These are phyloP conservation scores for Cyclospora cayetanensis DNA, from an alignment of 169 alveolate genomes.

Conservation along the genomic window DNA sequence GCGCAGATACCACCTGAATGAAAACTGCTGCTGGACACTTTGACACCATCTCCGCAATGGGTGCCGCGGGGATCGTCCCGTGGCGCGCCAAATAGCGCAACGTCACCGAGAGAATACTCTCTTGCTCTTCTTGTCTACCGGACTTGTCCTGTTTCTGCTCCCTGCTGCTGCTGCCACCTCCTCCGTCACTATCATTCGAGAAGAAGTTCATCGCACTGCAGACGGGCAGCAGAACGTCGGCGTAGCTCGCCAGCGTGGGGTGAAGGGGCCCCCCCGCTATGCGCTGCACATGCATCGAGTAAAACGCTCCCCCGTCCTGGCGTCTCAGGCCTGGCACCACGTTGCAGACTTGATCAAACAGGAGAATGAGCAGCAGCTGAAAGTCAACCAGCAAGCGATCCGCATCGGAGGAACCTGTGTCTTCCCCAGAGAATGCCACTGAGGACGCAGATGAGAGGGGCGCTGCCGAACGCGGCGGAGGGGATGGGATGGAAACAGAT, in stretches of 20 bases:
- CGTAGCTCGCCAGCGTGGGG: constrained; percentile 42
- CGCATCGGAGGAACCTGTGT: neutral
- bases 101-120: neutral
- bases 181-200: neutral
- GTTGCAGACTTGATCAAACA: constrained; percentile 48
- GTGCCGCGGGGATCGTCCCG: neutral
- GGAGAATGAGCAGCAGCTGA: constrained; percentile 60
- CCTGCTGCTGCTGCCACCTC: neutral
- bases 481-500: neutral
- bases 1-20: constrained; percentile 41
- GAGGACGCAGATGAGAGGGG: neutral
- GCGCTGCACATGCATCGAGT: constrained; percentile 53
- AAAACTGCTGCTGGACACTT: constrained; percentile 44
- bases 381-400: constrained; percentile 43
- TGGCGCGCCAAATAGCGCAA: neutral
- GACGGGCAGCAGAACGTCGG: constrained; percentile 42
- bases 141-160: neutral
- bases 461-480: neutral
- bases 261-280: constrained; percentile 33
- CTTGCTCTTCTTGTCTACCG: neutral
- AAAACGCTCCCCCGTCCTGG: constrained; percentile 46
- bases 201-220: neutral
- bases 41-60: constrained; percentile 29
- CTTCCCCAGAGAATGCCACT: neutral
- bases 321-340: constrained; percentile 47